A percentile compares a stretch with the other conserved stretches of the same genome.
Evolutionary conservation across 768 basidiomycete species (phyloP).

Genomic region (Suillus spraguei): DNA sequence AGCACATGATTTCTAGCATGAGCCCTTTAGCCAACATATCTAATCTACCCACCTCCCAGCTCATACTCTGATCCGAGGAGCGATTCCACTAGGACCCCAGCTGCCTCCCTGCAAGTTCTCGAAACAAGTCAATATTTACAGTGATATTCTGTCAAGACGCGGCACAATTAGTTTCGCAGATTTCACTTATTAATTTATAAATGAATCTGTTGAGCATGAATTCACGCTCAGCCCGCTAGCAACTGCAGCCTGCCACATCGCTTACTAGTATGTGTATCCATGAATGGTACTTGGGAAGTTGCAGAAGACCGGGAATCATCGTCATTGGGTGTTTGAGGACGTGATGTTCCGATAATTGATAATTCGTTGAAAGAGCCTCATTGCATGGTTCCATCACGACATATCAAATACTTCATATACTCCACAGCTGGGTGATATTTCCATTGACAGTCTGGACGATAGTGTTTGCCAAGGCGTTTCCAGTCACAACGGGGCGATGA

Average conservation of each 20-base stretch:
- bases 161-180: neutral
- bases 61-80: constrained; percentile 1
- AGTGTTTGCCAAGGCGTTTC: neutral
- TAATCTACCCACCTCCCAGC: neutral
- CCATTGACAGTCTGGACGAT: neutral
- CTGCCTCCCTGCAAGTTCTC: neutral
- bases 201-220: neutral
- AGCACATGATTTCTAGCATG: neutral
- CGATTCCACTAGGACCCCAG: neutral
- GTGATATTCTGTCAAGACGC: neutral
- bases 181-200: neutral
- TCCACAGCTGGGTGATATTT: neutral
- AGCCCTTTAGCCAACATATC: neutral
- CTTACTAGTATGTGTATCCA: neutral
- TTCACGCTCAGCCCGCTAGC: neutral
- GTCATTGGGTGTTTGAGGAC: neutral
- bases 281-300: neutral
- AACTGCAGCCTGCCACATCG: neutral
- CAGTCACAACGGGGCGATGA: neutral
- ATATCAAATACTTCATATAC: neutral
- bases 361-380: neutral
- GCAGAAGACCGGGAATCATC: neutral
- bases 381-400: too few relatives aligned
- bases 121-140: neutral
- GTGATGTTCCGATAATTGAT: neutral